Evolutionary conservation across 2,329 filamentous ascomycete genomes (phyloP).

Genomic region (Stylonectria norvegica): DNA sequence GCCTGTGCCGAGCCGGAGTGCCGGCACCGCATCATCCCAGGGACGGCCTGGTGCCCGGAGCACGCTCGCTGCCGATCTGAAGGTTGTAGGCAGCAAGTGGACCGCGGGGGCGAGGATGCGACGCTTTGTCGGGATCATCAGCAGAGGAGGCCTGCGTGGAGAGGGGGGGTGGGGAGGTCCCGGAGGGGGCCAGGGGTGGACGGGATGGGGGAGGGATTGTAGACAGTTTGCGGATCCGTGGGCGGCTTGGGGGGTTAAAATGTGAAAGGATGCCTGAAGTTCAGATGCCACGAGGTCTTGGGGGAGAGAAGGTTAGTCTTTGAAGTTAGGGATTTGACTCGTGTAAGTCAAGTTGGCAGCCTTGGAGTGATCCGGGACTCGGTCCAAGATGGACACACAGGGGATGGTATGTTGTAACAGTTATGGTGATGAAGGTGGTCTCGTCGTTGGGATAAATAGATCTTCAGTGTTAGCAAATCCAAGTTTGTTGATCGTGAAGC

Average conservation of each 20-base stretch:
- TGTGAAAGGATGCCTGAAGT: constrained; percentile 2
- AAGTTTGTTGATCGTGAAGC: no score
- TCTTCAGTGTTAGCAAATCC: no score
- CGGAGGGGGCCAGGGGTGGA: background rate
- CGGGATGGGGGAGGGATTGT: background rate
- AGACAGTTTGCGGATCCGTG: constrained; percentile 16
- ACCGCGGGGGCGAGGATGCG: constrained; percentile 1
- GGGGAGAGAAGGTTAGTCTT: no score
- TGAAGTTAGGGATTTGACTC: no score
- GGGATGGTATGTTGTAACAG: no score
- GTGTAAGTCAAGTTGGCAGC: no score
- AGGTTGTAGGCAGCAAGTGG: constrained; percentile 4
- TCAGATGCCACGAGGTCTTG: no score
- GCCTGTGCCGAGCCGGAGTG: constrained; percentile 20
- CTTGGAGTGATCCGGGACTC: no score
- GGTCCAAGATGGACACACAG: no score
- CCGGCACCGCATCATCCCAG: constrained; percentile 7
- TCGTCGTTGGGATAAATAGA: no score
- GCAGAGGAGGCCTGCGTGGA: no score
- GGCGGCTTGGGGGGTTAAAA: constrained; percentile 16
- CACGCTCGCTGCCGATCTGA: constrained; percentile 8
- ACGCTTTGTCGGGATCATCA: background rate
- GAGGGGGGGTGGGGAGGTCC: background rate
- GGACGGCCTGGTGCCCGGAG: constrained; percentile 13
- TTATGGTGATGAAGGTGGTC: no score